Base-by-base conservation (phyloP, 1,284 basidiomycete species). In the Trichosporon faecale region DNA sequence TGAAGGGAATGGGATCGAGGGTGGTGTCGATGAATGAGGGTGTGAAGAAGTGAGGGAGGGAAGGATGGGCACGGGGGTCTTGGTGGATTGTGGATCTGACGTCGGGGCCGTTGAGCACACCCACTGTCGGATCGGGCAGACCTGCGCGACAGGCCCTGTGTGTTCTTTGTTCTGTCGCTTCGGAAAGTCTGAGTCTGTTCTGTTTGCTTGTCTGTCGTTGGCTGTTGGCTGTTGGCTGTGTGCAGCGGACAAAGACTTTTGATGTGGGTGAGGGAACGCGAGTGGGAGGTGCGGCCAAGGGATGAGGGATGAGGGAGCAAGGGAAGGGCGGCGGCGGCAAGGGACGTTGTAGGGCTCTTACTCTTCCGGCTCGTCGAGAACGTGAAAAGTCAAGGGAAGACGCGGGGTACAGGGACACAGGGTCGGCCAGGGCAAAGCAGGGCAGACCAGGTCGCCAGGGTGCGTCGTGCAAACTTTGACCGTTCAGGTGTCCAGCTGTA, bases 331-430 rank as follows among this genome's bases (percentile, higher is more conserved):
- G 40, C 40, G 40, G 40, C 40, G 52, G 57, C 57, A 61, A 31
- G 55, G 55, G 55, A 29, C 31, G 57, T 12, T 16, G 40, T 9
- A 44, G 40, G 40, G 44, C n/a, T 7, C 18, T 46, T n/a, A 21
- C 37, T 9, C 7, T 40, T 40, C 37, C 40, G 40, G 40, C 40
- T 44, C 40, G 40, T 44, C 40, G 40, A 44, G 49, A 52, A 52
- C 49, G 49, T 52, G 49, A 52, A 52, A 52, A 52, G 49, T 23
- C 49, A 52, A 52, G 49, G 49, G 49, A 52, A n/a, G 57, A 61
- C 57, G 57, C 57, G 57, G 57, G 57, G 57, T 31, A 61, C 57
- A n/a, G 49, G 49, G 49, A 61, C 29, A 2, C 16, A 61, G 57
- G 29, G 57, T 33, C n/a, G n/a, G n/a, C n/a, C n/a, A n/a, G n/a